Percentiles rank a stretch among this genome's conserved stretches.
Conservation (phyloP, 345 rosid species). For the Populus ilicifolia region DNA sequence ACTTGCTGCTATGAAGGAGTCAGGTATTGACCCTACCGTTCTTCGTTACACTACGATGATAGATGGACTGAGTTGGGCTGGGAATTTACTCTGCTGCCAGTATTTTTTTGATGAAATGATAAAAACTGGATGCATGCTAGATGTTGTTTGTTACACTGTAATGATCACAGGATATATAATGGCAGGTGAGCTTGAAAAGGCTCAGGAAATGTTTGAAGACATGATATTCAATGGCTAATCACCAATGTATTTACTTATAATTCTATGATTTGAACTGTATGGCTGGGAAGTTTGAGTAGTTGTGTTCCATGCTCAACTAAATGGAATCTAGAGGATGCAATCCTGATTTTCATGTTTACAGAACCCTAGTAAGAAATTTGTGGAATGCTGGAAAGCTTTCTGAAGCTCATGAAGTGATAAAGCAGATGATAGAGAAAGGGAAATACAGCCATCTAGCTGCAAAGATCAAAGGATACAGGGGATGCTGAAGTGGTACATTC, state of each 20-base stretch:
- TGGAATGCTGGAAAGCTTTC: conserved; percentile 68
- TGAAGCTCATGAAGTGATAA: conserved; percentile 67
- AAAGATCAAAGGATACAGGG: conserved; percentile 37
- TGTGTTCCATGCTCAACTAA: conserved; percentile 65
- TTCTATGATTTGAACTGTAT: conserved; percentile 79
- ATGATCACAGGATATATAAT: conserved; percentile 72
- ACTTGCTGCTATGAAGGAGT: conserved; percentile 83
- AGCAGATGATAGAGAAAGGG: conserved; percentile 65
- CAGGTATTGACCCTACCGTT: conserved; percentile 53
- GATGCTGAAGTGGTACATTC: conserved; percentile 27
- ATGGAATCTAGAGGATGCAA: conserved; percentile 82
- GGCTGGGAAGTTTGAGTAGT: conserved; percentile 65
- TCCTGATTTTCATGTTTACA: conserved; percentile 82
- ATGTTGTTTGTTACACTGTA: conserved; percentile 80
- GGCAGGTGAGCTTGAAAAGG: conserved; percentile 66
- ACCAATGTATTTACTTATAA: conserved; percentile 79
- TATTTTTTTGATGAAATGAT: conserved; percentile 72
- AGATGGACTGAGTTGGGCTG: conserved; percentile 84
- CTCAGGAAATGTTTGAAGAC: conserved; percentile 55
- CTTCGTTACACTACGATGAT: conserved; percentile 86
- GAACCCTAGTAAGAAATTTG: conserved; percentile 69
- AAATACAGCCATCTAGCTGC: conserved; percentile 56
- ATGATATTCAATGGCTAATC: conserved; percentile 61
- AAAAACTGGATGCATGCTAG: conserved; percentile 60
- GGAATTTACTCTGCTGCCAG: conserved; percentile 77